Evolutionary conservation across 2,329 filamentous ascomycete genomes (phyloP), one percentile per base, ranked within the genome.

Genomic region (Chaetomium sp.): DNA sequence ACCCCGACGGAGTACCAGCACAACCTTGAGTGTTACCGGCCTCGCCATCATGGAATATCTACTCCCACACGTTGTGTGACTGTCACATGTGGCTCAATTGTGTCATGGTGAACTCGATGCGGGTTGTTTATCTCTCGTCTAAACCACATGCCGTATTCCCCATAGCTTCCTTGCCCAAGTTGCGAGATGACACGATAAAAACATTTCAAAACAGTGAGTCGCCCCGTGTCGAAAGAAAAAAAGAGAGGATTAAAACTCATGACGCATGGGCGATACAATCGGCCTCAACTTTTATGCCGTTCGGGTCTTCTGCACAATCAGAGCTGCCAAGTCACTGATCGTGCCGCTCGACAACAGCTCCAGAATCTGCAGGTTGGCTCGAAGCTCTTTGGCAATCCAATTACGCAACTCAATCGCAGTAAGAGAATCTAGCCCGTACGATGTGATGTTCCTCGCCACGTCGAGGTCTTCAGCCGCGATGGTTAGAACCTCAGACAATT

Each of bases 401-500:
- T 68, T 68, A 10, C 66, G 57, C 32, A 68, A 40, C 61, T 68
- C 66, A 11, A 68, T 67, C 6, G 66, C 66, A n/a, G 62, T 66
- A 52, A 68, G 51, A 45, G 63, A 66, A 42, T 68, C 66, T n/a
- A 68, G 54, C 1, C 63, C 64, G 42, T 66, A 66, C 37, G 61
- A 60, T 5, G 66, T 66, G 37, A 68, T 65, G 33, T 61, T 59
- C 6, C 61, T 58, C 32, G 59, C 59, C 19, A 61, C 59, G 19
- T 68, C 66, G 27, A 68, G 44, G n/a, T 68, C 61, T 7, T 62
- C 52, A 7, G 60, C 51, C 11, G 57, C 44, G 8, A 66, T 62
- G 11, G 56, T 62, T 53, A 66, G 43, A n/a, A 66, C 59, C 35
- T 62, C 60, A 37, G 65, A 65, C 33, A 69, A 58, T 60, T 69